Evolutionary conservation across 495 filamentous ascomycete species (phyloP).

Genomic region (Diplogelasinospora grovesii): DNA sequence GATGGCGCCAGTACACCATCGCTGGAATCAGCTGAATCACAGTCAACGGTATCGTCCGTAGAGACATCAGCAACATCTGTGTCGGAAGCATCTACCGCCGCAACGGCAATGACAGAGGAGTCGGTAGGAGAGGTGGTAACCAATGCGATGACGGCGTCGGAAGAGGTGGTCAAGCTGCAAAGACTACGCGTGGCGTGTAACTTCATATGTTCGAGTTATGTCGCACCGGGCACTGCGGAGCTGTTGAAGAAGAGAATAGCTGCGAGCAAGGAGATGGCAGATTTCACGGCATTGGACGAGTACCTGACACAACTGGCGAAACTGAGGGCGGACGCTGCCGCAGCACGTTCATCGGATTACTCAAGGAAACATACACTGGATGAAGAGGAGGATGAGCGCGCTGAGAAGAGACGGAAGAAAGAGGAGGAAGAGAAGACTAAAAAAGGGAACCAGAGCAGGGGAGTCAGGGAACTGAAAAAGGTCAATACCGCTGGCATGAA

Average conservation of each 20-base stretch:
- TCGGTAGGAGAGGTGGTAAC: constrained; percentile 17
- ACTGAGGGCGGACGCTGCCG: constrained; percentile 60
- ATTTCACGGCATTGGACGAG: constrained; percentile 63
- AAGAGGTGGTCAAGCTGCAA: constrained; percentile 54
- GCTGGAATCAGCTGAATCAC: constrained; percentile 29
- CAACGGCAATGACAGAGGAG: constrained; percentile 32
- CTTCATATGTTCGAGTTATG: constrained; percentile 71
- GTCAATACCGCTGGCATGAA: constrained; percentile 89
- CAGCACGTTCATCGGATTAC: constrained; percentile 65
- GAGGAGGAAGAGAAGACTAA: constrained; percentile 55
- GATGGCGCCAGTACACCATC: constrained; percentile 23
- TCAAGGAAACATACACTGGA: constrained; percentile 61
- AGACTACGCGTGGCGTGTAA: constrained; percentile 65
- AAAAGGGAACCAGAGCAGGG: constrained; percentile 64
- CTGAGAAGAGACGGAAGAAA: constrained; percentile 69
- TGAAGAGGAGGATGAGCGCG: constrained; percentile 71
- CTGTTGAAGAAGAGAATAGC: constrained; percentile 44
- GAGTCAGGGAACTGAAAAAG: constrained; percentile 73
- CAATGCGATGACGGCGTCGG: constrained; percentile 42
- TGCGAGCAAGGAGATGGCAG: constrained; percentile 30
- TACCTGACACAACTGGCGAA: constrained; percentile 58
- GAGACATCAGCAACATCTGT: constrained; percentile 32
- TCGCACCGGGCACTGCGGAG: constrained; percentile 47
- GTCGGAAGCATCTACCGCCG: constrained; percentile 37
- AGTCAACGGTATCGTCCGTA: constrained; percentile 27